Percentiles rank a stretch among this genome's conserved stretches.
These are phyloP conservation scores for Heterobasidion annosum DNA, from an alignment of 1,284 basidiomycete genomes.

Conservation along the genomic window DNA sequence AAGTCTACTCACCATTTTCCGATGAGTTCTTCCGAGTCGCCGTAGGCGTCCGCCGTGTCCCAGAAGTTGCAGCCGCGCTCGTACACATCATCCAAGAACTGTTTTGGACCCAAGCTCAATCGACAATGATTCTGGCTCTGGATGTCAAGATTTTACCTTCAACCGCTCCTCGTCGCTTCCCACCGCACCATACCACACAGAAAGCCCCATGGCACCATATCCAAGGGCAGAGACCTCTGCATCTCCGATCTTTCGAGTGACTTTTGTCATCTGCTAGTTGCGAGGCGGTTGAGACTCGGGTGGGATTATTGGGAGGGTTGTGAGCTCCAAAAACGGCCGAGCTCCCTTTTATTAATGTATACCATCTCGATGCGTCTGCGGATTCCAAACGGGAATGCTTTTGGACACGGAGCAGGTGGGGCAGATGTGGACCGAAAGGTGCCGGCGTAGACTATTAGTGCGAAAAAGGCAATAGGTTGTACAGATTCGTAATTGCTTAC, in stretches of 20 bases:
- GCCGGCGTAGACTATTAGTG: too few species aligned
- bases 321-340: background rate
- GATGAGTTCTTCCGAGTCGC: slow-evolving; percentile 33
- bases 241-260: slow-evolving; percentile 4
- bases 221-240: slow-evolving; percentile 1
- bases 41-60: slow-evolving; percentile 35
- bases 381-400: too few species aligned
- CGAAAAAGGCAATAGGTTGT: too few species aligned
- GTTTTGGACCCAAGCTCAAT: background rate
- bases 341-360: too few species aligned
- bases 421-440: too few species aligned
- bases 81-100: slow-evolving; percentile 26
- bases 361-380: too few species aligned
- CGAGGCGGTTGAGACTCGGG: background rate
- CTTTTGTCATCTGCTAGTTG: background rate
- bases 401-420: too few species aligned
- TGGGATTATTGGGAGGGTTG: background rate
- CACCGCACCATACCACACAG: background rate
- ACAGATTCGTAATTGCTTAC: too few species aligned
- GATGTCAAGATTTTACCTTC: background rate
- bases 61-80: slow-evolving; percentile 30
- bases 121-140: background rate
- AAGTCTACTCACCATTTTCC: slow-evolving; percentile 27
- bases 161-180: background rate
- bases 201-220: slow-evolving; percentile 1